These are phyloP conservation scores for Microcyclospora pomicola DNA, from an alignment of 2,329 filamentous ascomycete species.

Conservation along the genomic window DNA sequence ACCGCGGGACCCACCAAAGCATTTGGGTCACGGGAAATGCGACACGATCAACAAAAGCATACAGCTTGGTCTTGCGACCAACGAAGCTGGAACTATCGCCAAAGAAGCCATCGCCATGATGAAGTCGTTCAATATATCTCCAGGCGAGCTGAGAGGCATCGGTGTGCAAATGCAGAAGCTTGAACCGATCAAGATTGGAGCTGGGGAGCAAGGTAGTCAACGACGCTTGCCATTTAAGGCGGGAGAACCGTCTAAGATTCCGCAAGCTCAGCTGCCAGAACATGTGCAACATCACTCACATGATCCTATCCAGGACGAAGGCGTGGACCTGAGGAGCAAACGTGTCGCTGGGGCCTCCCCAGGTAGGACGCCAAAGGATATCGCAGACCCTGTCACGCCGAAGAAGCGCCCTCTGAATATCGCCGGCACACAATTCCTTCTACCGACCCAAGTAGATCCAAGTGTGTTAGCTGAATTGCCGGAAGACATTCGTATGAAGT, in stretches of 20 bases:
- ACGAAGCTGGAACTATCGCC: conserved; percentile 54
- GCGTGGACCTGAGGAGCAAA: conserved; percentile 2
- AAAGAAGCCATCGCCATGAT: conserved; percentile 79
- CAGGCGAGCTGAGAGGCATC: conserved; percentile 83
- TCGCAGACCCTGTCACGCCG: conserved; percentile 26
- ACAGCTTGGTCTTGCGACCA: conserved; percentile 70
- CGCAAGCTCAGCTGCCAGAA: conserved; percentile 12
- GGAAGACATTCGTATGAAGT: conserved; percentile 61
- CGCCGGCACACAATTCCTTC: conserved; percentile 77
- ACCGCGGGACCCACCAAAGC: conserved; percentile 80
- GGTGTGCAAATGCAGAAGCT: conserved; percentile 90
- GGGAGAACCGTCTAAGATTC: conserved; percentile 29
- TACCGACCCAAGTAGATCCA: conserved; percentile 72
- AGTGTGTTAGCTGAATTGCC: conserved; percentile 74
- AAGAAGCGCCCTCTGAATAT: conserved; percentile 61
- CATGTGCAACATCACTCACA: no score
- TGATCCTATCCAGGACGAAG: conserved; percentile 35
- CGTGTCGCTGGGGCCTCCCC: conserved; percentile 20
- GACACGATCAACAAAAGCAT: conserved; percentile 86
- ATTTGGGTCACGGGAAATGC: conserved; percentile 88
- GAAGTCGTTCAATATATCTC: conserved; percentile 66
- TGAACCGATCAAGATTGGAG: conserved; percentile 55
- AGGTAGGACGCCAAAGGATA: conserved; percentile 15
- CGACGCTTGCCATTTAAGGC: conserved; percentile 59
- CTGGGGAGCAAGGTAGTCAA: conserved; percentile 50